Percentiles rank a stretch among this genome's conserved stretches.
Evolutionary conservation across 495 filamentous ascomycete genomes (phyloP).

Genomic region (Corynascus novoguineensis): DNA sequence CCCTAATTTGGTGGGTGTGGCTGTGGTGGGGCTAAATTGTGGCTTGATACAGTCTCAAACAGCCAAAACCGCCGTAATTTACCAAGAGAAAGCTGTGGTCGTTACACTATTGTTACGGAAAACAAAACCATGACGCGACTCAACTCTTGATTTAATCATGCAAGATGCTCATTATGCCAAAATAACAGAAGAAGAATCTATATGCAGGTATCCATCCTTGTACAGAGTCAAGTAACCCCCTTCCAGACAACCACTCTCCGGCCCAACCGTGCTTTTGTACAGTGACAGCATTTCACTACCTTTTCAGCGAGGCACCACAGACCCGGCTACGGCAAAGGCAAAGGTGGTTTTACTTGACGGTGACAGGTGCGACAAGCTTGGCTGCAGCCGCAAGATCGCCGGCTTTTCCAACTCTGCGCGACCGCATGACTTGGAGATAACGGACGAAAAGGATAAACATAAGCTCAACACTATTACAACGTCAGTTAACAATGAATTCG

Average conservation of each 20-base stretch:
- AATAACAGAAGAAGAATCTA: slow-evolving; percentile 6
- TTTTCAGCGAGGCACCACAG: not conserved
- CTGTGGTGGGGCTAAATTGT: slow-evolving; percentile 19
- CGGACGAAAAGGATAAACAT: slow-evolving; percentile 81
- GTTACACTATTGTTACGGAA: not conserved
- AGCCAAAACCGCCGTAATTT: not conserved
- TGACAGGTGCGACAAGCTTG: slow-evolving; percentile 42
- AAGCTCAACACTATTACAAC: slow-evolving; percentile 68
- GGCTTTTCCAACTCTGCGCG: slow-evolving; percentile 64
- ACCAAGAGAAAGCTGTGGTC: not conserved
- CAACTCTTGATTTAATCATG: not conserved
- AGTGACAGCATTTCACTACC: not conserved
- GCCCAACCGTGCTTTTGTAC: not conserved
- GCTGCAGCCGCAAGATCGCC: slow-evolving; percentile 52
- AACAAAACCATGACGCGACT: not conserved
- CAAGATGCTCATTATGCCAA: not conserved
- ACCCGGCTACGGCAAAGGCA: not conserved
- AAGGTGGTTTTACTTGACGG: slow-evolving; percentile 35
- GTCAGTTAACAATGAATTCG: slow-evolving; percentile 19
- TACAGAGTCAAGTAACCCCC: slow-evolving; percentile 1
- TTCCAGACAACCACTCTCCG: not conserved
- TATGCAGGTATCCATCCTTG: slow-evolving; percentile 13
- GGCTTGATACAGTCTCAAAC: slow-evolving; percentile 5
- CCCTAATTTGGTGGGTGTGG: slow-evolving; percentile 30
- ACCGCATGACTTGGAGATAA: slow-evolving; percentile 65